Base-by-base conservation (phyloP, 495 filamentous ascomycete species). In the Xylaria intraflava region DNA sequence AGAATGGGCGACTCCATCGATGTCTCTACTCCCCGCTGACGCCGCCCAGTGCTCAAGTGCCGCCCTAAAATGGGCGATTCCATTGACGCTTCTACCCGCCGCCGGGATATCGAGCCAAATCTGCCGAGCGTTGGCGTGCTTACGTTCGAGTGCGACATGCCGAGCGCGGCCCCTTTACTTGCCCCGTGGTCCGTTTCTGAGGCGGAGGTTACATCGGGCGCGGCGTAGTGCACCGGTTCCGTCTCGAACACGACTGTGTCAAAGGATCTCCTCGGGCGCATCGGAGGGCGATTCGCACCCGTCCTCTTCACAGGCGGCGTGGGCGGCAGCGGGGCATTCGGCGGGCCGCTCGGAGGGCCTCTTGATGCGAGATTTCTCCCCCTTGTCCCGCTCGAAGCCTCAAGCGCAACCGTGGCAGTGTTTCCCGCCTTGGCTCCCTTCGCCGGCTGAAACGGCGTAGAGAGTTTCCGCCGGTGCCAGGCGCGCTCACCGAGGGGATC, bases 381-480 rank as follows among this genome's bases (percentile, higher is more conserved):
- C 7, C 9, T n/a, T 8, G 11, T 26, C 19, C 9, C 24, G 14
- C 16, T 26, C 30, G 19, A 12, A 11, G 46, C 20, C 1, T 14
- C 7, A 33, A 33, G 31, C 31, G 14, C 11, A 16, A 19, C 6
- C 16, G 46, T 11, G 8, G 20, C 19, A 6, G 17, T 17, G 5
- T 30, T 8, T 8, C n/a, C 27, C 0, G 6, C 9, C 0, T 19
- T 26, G n/a, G n/a, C 17, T 1, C 11, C 20, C 7, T 6, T 10
- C 16, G 53, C 51, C 23, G 62, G 59, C 23, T 56, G 60, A 22
- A 54, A 60, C 14, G 53, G 30, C 11, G 42, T 41, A 1, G 55
- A 65, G 11, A 60, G 17, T 43, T 57, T 62, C 20, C 60, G 55
- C 2, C 57, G 49, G 31, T 62, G 56, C 62, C 62, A 65, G 3